A percentile compares a stretch with the other conserved stretches of the same genome.
phyloP scores from a whole-genome alignment of 2,329 filamentous ascomycete genomes.

The Xylaria sp. region DNA sequence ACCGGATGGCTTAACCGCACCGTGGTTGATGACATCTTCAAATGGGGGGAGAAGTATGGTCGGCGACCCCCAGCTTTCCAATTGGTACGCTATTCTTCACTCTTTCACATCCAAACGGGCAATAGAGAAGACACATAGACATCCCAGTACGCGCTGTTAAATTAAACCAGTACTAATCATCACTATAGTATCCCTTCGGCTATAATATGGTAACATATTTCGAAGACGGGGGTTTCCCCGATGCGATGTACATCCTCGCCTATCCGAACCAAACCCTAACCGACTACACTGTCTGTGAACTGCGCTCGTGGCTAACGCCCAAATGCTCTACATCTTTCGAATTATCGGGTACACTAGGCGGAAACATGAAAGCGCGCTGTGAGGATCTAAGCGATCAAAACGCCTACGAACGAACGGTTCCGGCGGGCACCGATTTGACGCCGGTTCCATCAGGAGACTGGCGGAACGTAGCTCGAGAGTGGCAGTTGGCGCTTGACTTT shows the following conservation, averaged over 20 bases:
- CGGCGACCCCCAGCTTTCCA: slow-evolving; percentile 65
- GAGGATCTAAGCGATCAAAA: slow-evolving; percentile 64
- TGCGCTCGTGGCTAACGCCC: slow-evolving; percentile 71
- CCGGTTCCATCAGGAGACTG: slow-evolving; percentile 59
- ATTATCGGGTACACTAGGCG: slow-evolving; percentile 67
- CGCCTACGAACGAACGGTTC: slow-evolving; percentile 61
- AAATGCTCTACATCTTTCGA: slow-evolving; percentile 73
- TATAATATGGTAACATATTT: slow-evolving; percentile 76
- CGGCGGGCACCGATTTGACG: slow-evolving; percentile 44
- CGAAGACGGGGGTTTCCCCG: slow-evolving; percentile 52
- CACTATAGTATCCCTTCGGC: slow-evolving; percentile 61
- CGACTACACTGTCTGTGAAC: slow-evolving; percentile 74
- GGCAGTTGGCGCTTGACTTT: slow-evolving; percentile 66
- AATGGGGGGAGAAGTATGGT: slow-evolving; percentile 66
- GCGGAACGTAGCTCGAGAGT: slow-evolving; percentile 65
- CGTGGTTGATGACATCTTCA: slow-evolving; percentile 75
- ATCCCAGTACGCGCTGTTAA: neutral
- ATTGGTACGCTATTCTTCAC: slow-evolving; percentile 51
- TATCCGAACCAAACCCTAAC: slow-evolving; percentile 51
- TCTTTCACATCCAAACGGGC: neutral
- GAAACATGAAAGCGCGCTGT: slow-evolving; percentile 70
- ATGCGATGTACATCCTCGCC: slow-evolving; percentile 74
- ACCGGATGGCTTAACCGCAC: slow-evolving; percentile 63
- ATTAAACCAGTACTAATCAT: slow-evolving; percentile 12
- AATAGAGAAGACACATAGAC: neutral